These are phyloP conservation scores for Fallopia convolvulus DNA, from an alignment of 148 eudicot species.

Conservation along the genomic window DNA sequence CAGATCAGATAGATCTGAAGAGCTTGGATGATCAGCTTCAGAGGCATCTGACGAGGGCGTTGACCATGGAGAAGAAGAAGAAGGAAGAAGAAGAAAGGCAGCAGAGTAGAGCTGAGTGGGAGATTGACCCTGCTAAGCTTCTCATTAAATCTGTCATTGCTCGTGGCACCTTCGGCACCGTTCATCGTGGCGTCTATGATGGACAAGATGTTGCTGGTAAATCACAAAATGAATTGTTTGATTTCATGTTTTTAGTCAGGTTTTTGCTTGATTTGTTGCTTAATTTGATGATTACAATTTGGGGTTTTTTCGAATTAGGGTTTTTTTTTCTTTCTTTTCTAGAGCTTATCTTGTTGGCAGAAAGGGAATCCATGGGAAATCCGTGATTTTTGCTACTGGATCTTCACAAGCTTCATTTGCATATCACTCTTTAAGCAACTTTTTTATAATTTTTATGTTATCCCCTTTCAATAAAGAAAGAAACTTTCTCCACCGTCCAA, in stretches of 20 bases:
- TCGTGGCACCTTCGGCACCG: constrained; percentile 91
- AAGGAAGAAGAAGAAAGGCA: constrained; percentile 23
- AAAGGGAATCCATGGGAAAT: background rate
- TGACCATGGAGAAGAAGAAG: constrained; percentile 49
- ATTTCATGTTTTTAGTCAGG: background rate
- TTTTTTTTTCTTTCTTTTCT: background rate
- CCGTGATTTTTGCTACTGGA: background rate
- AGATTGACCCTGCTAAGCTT: constrained; percentile 77
- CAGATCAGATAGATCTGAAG: constrained; percentile 90
- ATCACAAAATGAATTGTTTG: background rate
- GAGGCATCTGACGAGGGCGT: constrained; percentile 56
- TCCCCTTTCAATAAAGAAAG: background rate
- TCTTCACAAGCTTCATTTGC: background rate
- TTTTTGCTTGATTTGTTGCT: background rate
- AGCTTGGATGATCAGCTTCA: constrained; percentile 83
- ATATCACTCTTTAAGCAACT: background rate
- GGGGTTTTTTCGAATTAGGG: background rate
- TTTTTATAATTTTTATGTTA: background rate
- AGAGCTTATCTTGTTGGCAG: background rate
- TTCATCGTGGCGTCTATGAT: constrained; percentile 81
- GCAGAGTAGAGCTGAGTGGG: constrained; percentile 50
- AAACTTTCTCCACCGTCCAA: background rate
- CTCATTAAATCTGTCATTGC: constrained; percentile 68
- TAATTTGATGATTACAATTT: background rate
- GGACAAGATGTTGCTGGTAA: constrained; percentile 83